Evolutionary conservation across 805 yeast species (phyloP).

Genomic region (Saturnispora gosingensis): DNA sequence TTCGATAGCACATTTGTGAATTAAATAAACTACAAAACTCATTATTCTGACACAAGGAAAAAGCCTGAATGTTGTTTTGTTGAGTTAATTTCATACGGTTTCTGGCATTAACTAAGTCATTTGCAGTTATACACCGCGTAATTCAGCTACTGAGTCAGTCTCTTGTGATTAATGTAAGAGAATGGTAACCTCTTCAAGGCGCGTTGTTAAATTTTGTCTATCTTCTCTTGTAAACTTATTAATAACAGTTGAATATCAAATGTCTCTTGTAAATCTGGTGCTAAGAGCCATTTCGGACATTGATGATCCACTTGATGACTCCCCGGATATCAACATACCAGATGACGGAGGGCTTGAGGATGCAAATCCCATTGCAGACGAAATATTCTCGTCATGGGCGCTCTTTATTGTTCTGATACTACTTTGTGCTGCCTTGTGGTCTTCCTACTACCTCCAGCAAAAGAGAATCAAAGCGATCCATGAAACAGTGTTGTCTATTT

Average conservation of each 20-base stretch:
- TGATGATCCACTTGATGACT: slow-evolving; percentile 28
- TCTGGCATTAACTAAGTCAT: too few species aligned
- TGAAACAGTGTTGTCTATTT: slow-evolving; percentile 92
- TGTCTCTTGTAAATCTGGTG: slow-evolving; percentile 2
- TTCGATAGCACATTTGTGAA: too few species aligned
- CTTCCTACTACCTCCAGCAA: slow-evolving; percentile 86
- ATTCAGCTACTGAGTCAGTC: too few species aligned
- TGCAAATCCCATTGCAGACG: slow-evolving; percentile 83
- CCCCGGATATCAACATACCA: slow-evolving; percentile 37
- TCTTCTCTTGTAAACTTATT: not conserved
- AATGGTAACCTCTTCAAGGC: not conserved
- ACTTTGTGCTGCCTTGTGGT: slow-evolving; percentile 86
- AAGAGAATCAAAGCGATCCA: slow-evolving; percentile 91
- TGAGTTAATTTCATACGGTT: not conserved
- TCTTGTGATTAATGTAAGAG: not conserved
- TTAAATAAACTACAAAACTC: too few species aligned
- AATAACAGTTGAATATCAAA: not conserved
- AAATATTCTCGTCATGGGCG: slow-evolving; percentile 97
- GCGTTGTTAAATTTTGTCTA: not conserved
- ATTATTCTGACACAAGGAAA: too few species aligned
- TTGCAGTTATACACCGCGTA: not conserved
- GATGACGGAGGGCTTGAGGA: slow-evolving; percentile 45
- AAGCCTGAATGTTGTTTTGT: not conserved
- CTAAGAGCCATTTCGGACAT: slow-evolving; percentile 4
- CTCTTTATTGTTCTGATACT: slow-evolving; percentile 74